These are phyloP conservation scores for Lagerstroemia speciosa DNA, from an alignment of 345 rosid species.

Conservation along the genomic window DNA sequence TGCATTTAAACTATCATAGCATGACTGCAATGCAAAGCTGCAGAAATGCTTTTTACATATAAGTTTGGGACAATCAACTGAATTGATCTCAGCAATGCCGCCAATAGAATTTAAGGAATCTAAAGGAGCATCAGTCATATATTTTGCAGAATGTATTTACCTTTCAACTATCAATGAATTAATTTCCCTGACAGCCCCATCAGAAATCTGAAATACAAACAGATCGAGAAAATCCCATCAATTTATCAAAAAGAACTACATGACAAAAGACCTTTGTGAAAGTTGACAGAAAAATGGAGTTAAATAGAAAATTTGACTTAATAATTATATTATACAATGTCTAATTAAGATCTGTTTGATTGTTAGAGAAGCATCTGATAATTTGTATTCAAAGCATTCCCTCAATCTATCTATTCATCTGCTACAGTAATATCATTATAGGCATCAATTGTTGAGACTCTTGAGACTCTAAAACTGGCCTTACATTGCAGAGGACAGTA, in stretches of 20 bases:
- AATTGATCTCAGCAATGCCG: neutral
- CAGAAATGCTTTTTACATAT: neutral
- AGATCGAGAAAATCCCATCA: slow-evolving; percentile 10
- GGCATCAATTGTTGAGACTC: neutral
- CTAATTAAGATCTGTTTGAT: neutral
- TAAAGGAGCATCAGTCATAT: neutral
- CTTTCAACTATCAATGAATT: slow-evolving; percentile 62
- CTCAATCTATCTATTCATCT: neutral
- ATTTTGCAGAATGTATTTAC: slow-evolving; percentile 22
- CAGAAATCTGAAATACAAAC: slow-evolving; percentile 55
- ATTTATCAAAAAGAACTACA: neutral
- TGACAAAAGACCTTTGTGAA: neutral
- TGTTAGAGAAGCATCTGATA: neutral
- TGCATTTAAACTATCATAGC: neutral
- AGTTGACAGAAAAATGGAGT: neutral
- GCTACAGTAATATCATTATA: neutral
- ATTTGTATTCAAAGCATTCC: neutral
- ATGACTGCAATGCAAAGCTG: neutral
- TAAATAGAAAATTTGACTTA: neutral
- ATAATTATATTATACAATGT: neutral
- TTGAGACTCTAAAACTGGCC: neutral
- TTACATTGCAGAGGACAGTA: neutral
- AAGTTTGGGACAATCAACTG: neutral
- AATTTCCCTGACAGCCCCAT: slow-evolving; percentile 76
- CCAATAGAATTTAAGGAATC: neutral